Evolutionary conservation across 768 basidiomycete genomes (phyloP).

Genomic region (Termitomyces sp.): DNA sequence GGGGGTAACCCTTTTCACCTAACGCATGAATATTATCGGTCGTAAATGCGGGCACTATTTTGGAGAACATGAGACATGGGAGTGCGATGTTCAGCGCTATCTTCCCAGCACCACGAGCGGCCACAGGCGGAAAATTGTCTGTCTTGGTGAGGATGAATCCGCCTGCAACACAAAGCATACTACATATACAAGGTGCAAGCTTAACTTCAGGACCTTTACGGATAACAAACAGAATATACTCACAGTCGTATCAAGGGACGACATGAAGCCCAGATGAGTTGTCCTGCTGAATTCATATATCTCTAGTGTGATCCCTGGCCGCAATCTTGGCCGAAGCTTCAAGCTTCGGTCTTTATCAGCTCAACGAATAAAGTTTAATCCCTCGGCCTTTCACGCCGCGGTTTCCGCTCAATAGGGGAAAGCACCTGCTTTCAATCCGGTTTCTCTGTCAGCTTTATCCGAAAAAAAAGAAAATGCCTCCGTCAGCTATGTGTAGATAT

Average conservation of each 20-base stretch:
- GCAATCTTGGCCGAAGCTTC: no score
- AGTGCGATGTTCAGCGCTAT: conserved; percentile 60
- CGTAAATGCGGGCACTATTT: conserved; percentile 65
- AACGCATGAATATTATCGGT: conserved; percentile 51
- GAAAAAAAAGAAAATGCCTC: no score
- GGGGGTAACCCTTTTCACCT: conserved; percentile 31
- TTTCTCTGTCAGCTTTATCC: no score
- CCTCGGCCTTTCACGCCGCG: no score
- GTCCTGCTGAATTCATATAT: conserved; percentile 32
- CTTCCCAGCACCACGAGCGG: conserved; percentile 58
- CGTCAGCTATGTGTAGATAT: no score
- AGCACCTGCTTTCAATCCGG: no score
- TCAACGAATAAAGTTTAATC: no score
- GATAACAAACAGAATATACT: conserved; percentile 17
- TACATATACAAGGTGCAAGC: conserved; percentile 20
- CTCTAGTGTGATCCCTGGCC: background rate
- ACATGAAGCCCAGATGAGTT: conserved; percentile 61
- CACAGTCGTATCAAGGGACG: conserved; percentile 60
- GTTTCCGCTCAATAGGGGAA: no score
- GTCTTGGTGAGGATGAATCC: conserved; percentile 60
- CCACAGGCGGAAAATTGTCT: conserved; percentile 56
- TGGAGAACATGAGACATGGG: conserved; percentile 68
- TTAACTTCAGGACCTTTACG: background rate
- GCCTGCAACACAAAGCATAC: conserved; percentile 48
- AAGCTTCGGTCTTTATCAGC: no score